A percentile compares a stretch with the other conserved stretches of the same genome.
phyloP scores from a whole-genome alignment of 768 basidiomycete genomes.

The Asterophora lycoperdoides region DNA sequence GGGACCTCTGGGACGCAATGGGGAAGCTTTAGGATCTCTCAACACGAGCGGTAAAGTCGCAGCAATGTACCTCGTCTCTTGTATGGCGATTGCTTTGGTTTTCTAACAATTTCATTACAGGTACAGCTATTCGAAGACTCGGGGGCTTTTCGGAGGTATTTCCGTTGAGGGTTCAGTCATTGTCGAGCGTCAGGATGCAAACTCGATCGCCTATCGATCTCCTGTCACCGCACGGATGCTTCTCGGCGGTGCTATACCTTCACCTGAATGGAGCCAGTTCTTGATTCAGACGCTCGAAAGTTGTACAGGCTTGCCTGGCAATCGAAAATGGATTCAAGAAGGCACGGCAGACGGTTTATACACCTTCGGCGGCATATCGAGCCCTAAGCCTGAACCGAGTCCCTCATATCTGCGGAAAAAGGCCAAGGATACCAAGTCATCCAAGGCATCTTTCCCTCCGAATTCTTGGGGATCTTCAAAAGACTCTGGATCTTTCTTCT shows the following conservation, averaged over 20 bases:
- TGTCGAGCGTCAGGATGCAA: constrained; percentile 91
- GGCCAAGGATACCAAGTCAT: constrained; percentile 33
- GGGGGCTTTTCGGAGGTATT: constrained; percentile 90
- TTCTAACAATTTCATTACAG: constrained; percentile 31
- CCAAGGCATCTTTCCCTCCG: constrained; percentile 54
- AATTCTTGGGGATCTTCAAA: constrained; percentile 52
- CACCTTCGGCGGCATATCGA: constrained; percentile 54
- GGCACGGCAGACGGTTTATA: constrained; percentile 40
- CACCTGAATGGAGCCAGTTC: constrained; percentile 74
- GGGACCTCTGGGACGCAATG: constrained; percentile 91
- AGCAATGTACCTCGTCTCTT: constrained; percentile 62
- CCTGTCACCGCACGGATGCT: constrained; percentile 76
- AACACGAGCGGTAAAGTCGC: constrained; percentile 85
- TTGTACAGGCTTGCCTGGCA: constrained; percentile 67
- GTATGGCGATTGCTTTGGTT: background rate
- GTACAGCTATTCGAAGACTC: constrained; percentile 90
- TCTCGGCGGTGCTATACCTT: constrained; percentile 68
- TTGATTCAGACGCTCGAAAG: constrained; percentile 72
- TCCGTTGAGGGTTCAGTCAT: constrained; percentile 89
- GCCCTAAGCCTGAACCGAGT: constrained; percentile 31
- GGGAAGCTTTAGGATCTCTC: constrained; percentile 83
- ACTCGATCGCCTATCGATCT: constrained; percentile 71
- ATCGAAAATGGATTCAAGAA: constrained; percentile 64
- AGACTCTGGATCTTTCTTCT: constrained; percentile 55
- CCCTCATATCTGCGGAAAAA: constrained; percentile 44